Conservation (phyloP, 176 grass and related monocot species). For the Dendrocalamus sinicus region DNA sequence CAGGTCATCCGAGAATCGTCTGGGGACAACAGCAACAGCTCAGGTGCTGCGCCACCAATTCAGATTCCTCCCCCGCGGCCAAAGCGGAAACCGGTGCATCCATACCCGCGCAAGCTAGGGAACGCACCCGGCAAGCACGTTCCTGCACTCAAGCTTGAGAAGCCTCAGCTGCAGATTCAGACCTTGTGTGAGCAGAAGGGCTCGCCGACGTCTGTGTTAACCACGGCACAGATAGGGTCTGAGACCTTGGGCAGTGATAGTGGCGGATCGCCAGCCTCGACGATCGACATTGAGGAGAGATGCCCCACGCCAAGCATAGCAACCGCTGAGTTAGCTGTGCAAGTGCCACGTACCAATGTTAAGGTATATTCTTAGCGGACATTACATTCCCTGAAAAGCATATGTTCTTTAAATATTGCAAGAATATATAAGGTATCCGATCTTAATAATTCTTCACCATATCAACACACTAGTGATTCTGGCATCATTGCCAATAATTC, state of each 20-base stretch:
- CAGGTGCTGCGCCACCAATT: constrained; percentile 43
- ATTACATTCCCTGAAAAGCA: constrained; percentile 4
- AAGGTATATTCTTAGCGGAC: constrained; percentile 43
- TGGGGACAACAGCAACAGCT: constrained; percentile 34
- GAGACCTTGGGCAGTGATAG: constrained; percentile 28
- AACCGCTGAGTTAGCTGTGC: constrained; percentile 26
- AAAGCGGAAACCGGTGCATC: constrained; percentile 75
- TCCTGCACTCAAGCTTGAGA: constrained; percentile 43
- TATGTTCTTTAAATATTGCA: constrained; percentile 20
- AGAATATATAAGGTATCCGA: constrained; percentile 35
- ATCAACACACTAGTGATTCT: background rate
- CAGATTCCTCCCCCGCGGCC: constrained; percentile 92
- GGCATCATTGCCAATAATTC: background rate
- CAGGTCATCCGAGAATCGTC: constrained; percentile 71
- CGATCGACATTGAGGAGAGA: constrained; percentile 49
- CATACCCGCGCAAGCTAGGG: constrained; percentile 81
- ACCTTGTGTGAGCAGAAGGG: constrained; percentile 51
- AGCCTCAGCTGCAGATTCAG: constrained; percentile 38
- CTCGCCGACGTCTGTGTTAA: constrained; percentile 75
- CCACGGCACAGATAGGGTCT: constrained; percentile 27
- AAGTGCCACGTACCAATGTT: constrained; percentile 30
- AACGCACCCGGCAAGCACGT: constrained; percentile 36
- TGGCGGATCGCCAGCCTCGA: constrained; percentile 49
- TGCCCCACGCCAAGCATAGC: constrained; percentile 39
- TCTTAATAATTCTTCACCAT: constrained; percentile 16